Evolutionary conservation across 345 rosid genomes (phyloP), one percentile per base, ranked within the genome.

Genomic region (Cardiospermum halicacabum): DNA sequence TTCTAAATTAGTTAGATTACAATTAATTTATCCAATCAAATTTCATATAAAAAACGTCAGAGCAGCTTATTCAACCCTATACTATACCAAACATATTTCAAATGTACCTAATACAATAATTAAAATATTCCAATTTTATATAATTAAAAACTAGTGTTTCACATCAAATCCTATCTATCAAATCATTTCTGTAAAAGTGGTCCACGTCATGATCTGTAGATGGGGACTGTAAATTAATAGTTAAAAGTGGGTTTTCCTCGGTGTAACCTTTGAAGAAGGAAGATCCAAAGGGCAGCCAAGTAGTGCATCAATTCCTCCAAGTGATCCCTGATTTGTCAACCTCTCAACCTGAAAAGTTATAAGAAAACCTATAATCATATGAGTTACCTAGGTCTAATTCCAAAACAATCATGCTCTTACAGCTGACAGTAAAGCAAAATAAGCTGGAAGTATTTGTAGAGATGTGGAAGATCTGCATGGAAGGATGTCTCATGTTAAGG

Each of bases 241-340:
- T n/a, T n/a, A n/a, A n/a, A n/a, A n/a, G 1, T 1, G 8, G 51
- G 11, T 55, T 70, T 59, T 36, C 22, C 56, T 55, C 43, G 15
- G 58, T 54, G 71, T 76, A 60, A 84, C 96, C 88, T 86, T 82
- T 30, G 86, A 70, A 51, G 87, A 86, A 65, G 96, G 97, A 73
- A 91, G 89, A 62, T 86, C 84, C 70, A 91, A 76, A 69, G 96
- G 96, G 74, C 97, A 85, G 53, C 97, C 97, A 47, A 91, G 91
- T 58, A 91, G 73, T 60, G 97, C 97, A 80, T 91, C 92, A 54
- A 88, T 83, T 72, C 96, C 92, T 5, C 85, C 84, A 69, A 91
- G 92, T 69, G 96, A 91, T 71, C 91, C 96, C 70, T 78, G 84
- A 80, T 84, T 85, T 42, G 91, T 77, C 78, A 80, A 69, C 69